phyloP scores from a whole-genome alignment of 164 flowering plant genomes.

The Chimonanthus salicifolius region DNA sequence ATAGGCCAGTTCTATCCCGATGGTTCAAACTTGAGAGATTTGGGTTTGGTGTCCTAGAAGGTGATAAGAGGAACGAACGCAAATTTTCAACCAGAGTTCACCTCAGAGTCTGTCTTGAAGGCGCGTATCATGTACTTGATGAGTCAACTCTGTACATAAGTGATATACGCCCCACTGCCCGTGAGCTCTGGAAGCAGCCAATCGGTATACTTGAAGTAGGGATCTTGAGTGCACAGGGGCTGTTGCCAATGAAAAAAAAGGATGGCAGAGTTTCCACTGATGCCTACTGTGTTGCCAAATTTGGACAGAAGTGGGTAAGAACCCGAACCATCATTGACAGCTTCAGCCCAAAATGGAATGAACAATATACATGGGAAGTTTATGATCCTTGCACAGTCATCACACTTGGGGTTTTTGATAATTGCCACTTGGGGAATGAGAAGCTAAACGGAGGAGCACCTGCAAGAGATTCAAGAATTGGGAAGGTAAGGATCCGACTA shows the following conservation, averaged over 20 bases:
- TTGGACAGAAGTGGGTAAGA: slow-evolving; percentile 75
- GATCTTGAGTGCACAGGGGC: slow-evolving; percentile 67
- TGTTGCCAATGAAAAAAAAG: slow-evolving; percentile 65
- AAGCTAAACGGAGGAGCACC: slow-evolving; percentile 11
- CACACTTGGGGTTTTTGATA: slow-evolving; percentile 50
- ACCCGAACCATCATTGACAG: slow-evolving; percentile 47
- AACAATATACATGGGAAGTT: slow-evolving; percentile 65
- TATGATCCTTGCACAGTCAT: slow-evolving; percentile 58
- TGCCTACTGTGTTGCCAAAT: slow-evolving; percentile 81
- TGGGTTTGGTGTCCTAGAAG: slow-evolving; percentile 61
- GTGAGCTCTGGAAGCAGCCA: slow-evolving; percentile 77
- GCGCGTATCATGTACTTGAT: slow-evolving; percentile 79
- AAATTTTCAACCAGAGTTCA: slow-evolving; percentile 74
- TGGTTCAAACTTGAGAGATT: slow-evolving; percentile 82
- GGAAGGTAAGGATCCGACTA: slow-evolving; percentile 48
- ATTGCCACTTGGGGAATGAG: slow-evolving; percentile 31
- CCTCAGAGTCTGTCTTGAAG: slow-evolving; percentile 72
- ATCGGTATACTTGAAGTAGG: slow-evolving; percentile 76
- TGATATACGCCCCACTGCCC: slow-evolving; percentile 69
- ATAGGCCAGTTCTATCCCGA: slow-evolving; percentile 58
- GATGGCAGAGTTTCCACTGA: slow-evolving; percentile 54
- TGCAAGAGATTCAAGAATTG: slow-evolving; percentile 35
- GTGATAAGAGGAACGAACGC: slow-evolving; percentile 53
- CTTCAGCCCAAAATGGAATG: slow-evolving; percentile 48
- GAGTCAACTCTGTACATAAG: slow-evolving; percentile 77